A percentile compares a stretch with the other conserved stretches of the same genome.
Evolutionary conservation across 768 basidiomycete species (phyloP).

Genomic region (Boletus pseudopeckii): DNA sequence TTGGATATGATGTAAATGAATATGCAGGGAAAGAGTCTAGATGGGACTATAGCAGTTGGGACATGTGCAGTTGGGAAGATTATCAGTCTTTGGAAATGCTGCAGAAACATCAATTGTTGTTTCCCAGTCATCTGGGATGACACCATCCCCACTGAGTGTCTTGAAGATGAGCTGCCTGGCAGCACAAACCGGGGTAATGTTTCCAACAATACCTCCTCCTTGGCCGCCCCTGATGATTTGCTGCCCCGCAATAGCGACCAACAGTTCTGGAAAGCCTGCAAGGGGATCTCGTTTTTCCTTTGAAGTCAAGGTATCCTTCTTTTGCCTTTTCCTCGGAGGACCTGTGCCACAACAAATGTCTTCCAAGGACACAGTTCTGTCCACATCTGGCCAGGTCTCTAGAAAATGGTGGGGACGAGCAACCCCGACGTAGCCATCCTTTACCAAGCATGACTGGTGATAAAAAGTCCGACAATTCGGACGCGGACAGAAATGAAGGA

Average conservation of each 20-base stretch:
- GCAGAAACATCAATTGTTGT: slow-evolving; percentile 21
- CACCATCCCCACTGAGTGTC: slow-evolving; percentile 25
- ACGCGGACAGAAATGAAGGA: slow-evolving; percentile 59
- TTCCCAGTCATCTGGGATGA: slow-evolving; percentile 43
- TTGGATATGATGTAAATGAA: not conserved
- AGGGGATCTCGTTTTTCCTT: slow-evolving; percentile 1
- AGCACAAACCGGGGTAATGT: slow-evolving; percentile 42
- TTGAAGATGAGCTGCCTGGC: slow-evolving; percentile 49
- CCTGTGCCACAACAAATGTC: not conserved
- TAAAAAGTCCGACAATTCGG: slow-evolving; percentile 45
- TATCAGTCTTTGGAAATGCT: slow-evolving; percentile 19
- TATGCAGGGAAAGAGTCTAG: slow-evolving; percentile 17
- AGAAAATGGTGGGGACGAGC: slow-evolving; percentile 30
- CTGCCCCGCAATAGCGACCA: slow-evolving; percentile 47
- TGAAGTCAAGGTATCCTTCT: not conserved
- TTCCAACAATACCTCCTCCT: slow-evolving; percentile 48
- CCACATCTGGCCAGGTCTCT: slow-evolving; percentile 36
- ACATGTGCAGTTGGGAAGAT: slow-evolving; percentile 36
- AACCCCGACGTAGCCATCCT: slow-evolving; percentile 23
- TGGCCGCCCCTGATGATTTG: slow-evolving; percentile 49
- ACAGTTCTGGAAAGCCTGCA: slow-evolving; percentile 31
- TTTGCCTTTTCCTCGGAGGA: slow-evolving; percentile 17
- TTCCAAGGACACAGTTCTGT: slow-evolving; percentile 13
- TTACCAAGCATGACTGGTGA: slow-evolving; percentile 46
- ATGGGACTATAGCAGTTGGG: slow-evolving; percentile 45